phyloP scores from a whole-genome alignment of 2,329 filamentous ascomycete genomes.

The Incumbomyces delicatus region DNA sequence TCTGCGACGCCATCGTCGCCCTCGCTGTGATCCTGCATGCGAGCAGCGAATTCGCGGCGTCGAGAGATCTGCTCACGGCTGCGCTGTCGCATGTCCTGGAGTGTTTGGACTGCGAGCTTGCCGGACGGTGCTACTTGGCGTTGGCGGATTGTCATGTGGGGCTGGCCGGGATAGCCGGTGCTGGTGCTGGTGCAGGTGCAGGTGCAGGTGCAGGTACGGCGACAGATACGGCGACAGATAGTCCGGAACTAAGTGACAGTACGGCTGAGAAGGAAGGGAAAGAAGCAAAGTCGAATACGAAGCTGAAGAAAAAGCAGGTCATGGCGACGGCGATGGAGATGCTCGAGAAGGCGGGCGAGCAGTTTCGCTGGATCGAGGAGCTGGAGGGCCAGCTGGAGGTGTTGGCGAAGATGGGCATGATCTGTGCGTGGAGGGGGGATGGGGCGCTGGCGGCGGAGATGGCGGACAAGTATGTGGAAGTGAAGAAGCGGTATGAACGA shows the following conservation, averaged over 20 bases:
- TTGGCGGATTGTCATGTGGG: constrained; percentile 74
- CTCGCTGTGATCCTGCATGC: constrained; percentile 60
- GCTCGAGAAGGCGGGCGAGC: constrained; percentile 52
- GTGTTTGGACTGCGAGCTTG: constrained; percentile 52
- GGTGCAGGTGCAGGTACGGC: too few relatives aligned
- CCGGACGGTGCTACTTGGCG: constrained; percentile 57
- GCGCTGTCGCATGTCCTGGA: constrained; percentile 70
- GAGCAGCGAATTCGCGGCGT: constrained; percentile 60
- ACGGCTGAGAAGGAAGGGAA: too few relatives aligned
- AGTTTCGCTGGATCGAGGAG: constrained; percentile 60
- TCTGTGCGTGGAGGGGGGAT: constrained; percentile 63
- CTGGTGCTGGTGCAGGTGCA: too few relatives aligned
- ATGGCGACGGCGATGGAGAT: constrained; percentile 51
- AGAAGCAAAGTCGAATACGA: constrained; percentile 2
- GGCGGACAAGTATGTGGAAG: constrained; percentile 50
- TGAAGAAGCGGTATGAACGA: constrained; percentile 40
- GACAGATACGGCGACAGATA: too few relatives aligned
- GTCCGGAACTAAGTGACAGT: too few relatives aligned
- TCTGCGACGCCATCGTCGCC: constrained; percentile 64
- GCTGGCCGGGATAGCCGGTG: constrained; percentile 48
- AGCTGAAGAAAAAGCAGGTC: constrained; percentile 41
- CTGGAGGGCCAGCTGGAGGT: constrained; percentile 63
- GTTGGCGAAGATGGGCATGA: constrained; percentile 70
- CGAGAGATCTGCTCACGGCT: constrained; percentile 53
- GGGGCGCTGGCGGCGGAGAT: constrained; percentile 54